Conservation (phyloP, 306 rosid species). For the Quercus rubra region DNA sequence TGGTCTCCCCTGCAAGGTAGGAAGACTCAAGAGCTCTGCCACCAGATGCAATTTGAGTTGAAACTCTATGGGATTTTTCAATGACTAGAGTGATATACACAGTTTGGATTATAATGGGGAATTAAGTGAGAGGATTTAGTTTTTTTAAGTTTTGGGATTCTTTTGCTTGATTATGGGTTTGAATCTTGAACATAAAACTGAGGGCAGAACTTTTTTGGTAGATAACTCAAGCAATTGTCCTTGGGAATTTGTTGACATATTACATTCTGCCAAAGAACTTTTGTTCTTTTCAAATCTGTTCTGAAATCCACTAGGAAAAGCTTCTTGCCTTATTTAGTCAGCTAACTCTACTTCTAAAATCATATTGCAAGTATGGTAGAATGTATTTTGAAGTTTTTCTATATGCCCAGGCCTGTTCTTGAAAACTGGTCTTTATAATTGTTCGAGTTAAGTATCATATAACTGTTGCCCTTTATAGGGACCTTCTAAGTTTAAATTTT, state of each 20-base stretch:
- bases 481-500: no score
- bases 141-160: neutral
- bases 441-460: neutral
- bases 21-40: constrained; percentile 5
- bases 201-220: neutral
- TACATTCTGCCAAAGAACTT: neutral
- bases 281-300: neutral
- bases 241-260: neutral
- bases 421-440: neutral
- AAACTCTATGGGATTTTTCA: neutral
- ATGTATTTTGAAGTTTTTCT: neutral
- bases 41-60: neutral
- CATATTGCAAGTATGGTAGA: neutral
- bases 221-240: neutral
- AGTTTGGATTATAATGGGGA: neutral
- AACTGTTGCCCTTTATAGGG: neutral
- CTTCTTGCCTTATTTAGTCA: neutral
- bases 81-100: neutral
- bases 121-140: neutral
- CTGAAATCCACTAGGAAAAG: neutral
- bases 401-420: neutral
- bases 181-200: neutral
- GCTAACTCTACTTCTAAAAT: neutral
- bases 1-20: constrained; percentile 90
- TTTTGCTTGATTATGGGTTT: neutral